These are phyloP conservation scores for Rhinocladiella similis DNA, from an alignment of 2,329 filamentous ascomycete species.

Conservation along the genomic window DNA sequence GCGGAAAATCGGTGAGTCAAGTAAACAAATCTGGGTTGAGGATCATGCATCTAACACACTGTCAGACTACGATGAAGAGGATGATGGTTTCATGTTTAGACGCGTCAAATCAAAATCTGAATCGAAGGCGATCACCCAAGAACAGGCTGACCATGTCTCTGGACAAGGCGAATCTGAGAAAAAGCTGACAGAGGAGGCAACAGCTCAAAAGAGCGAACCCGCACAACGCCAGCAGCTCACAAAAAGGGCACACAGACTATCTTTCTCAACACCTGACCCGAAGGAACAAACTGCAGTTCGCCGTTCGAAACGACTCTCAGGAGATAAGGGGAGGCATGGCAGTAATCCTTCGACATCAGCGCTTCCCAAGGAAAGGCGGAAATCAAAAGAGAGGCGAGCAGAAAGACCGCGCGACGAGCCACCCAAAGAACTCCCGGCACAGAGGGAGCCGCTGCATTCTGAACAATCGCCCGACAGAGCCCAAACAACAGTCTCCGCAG, in stretches of 20 bases:
- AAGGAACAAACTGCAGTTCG: conserved; percentile 26
- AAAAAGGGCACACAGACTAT: conserved; percentile 38
- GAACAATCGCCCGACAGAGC: not conserved
- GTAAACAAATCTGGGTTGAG: not conserved
- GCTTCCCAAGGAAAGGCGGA: conserved; percentile 3
- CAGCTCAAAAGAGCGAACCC: conserved; percentile 31
- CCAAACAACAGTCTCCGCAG: not conserved
- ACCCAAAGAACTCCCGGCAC: too few relatives aligned
- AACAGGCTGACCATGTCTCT: conserved; percentile 29
- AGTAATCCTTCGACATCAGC: conserved; percentile 16
- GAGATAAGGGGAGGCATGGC: conserved; percentile 26
- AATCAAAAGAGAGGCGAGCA: not conserved
- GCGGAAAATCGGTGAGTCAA: conserved; percentile 45
- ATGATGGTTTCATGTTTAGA: conserved; percentile 76
- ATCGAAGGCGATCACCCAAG: conserved; percentile 7
- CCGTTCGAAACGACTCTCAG: conserved; percentile 29
- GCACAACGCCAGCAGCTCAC: conserved; percentile 27
- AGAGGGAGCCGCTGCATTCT: not conserved
- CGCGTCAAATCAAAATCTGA: conserved; percentile 61
- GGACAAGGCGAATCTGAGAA: conserved; percentile 27
- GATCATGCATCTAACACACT: conserved; percentile 1
- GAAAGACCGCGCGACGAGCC: not conserved
- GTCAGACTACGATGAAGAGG: conserved; percentile 66
- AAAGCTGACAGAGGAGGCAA: conserved; percentile 34
- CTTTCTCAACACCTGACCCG: conserved; percentile 35